These are phyloP conservation scores for Leccinum subrobustum DNA, from an alignment of 1,284 basidiomycete genomes.

Conservation along the genomic window DNA sequence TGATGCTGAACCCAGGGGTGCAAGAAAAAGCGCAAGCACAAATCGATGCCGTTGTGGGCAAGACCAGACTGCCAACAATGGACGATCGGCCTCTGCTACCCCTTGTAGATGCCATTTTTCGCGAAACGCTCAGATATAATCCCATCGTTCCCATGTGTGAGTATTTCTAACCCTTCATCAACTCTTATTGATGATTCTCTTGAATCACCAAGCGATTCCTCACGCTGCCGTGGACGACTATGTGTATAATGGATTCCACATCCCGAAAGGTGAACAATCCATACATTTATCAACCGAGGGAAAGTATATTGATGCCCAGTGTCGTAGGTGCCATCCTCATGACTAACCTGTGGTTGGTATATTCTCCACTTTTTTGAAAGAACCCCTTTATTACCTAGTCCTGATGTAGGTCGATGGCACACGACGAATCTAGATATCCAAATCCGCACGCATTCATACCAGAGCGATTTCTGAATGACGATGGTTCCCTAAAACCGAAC, in stretches of 20 bases:
- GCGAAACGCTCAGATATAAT: background rate
- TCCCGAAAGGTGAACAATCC: slow-evolving; percentile 9
- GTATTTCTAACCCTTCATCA: background rate
- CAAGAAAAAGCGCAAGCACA: slow-evolving; percentile 11
- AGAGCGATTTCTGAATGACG: slow-evolving; percentile 20
- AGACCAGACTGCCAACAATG: background rate
- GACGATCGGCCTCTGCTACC: background rate
- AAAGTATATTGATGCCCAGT: background rate
- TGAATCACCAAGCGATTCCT: slow-evolving; percentile 6
- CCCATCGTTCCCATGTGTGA: slow-evolving; percentile 12
- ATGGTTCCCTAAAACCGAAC: slow-evolving; percentile 18
- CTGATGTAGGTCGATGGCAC: slow-evolving; percentile 20
- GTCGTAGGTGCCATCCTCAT: slow-evolving; percentile 2
- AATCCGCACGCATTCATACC: slow-evolving; percentile 14
- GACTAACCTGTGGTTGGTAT: slow-evolving; percentile 4
- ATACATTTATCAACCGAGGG: background rate
- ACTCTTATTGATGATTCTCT: background rate
- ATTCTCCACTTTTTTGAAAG: background rate
- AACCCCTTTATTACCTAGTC: background rate
- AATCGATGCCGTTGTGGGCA: slow-evolving; percentile 8
- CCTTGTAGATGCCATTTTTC: background rate
- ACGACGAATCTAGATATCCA: slow-evolving; percentile 16
- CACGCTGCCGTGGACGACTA: slow-evolving; percentile 3
- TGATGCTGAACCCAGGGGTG: background rate
- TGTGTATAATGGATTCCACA: slow-evolving; percentile 1